phyloP scores from a whole-genome alignment of 2,329 filamentous ascomycete genomes.

The Apiospora koreana region DNA sequence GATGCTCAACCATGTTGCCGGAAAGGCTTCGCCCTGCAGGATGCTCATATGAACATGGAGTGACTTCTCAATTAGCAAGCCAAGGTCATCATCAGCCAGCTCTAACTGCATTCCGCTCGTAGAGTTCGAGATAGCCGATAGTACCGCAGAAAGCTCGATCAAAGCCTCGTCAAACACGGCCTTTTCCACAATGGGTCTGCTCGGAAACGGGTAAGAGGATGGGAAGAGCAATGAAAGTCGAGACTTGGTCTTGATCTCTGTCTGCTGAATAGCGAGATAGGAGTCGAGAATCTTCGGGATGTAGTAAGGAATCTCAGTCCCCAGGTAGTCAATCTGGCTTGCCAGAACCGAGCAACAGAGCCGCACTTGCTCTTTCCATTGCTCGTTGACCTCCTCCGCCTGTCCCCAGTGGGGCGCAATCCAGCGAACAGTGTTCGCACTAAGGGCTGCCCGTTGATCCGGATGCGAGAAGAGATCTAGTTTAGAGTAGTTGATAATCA shows the following conservation, averaged over 20 bases:
- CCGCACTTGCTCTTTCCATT: constrained; percentile 91
- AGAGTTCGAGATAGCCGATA: constrained; percentile 79
- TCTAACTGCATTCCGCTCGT: constrained; percentile 76
- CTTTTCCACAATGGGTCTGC: constrained; percentile 60
- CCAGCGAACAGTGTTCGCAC: constrained; percentile 85
- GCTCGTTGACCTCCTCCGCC: constrained; percentile 70
- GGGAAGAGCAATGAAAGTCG: constrained; percentile 88
- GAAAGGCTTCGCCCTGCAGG: constrained; percentile 85
- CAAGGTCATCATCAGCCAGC: constrained; percentile 71
- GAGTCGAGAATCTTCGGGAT: constrained; percentile 90
- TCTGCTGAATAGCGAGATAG: constrained; percentile 72
- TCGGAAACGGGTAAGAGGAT: constrained; percentile 84
- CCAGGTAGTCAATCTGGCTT: constrained; percentile 77
- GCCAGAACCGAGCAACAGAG: constrained; percentile 92
- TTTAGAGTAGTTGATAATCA: constrained; percentile 89
- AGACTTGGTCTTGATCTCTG: constrained; percentile 54
- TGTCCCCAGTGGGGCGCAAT: constrained; percentile 92
- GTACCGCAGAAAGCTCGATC: constrained; percentile 83
- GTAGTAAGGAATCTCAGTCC: constrained; percentile 82
- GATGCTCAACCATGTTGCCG: constrained; percentile 85
- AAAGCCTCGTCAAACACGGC: constrained; percentile 79
- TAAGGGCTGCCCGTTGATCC: constrained; percentile 72
- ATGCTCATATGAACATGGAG: constrained; percentile 89
- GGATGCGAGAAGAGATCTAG: constrained; percentile 79
- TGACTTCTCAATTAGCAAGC: constrained; percentile 73